These are phyloP conservation scores for Diatrype stigma DNA, from an alignment of 2,329 filamentous ascomycete species.

Conservation along the genomic window DNA sequence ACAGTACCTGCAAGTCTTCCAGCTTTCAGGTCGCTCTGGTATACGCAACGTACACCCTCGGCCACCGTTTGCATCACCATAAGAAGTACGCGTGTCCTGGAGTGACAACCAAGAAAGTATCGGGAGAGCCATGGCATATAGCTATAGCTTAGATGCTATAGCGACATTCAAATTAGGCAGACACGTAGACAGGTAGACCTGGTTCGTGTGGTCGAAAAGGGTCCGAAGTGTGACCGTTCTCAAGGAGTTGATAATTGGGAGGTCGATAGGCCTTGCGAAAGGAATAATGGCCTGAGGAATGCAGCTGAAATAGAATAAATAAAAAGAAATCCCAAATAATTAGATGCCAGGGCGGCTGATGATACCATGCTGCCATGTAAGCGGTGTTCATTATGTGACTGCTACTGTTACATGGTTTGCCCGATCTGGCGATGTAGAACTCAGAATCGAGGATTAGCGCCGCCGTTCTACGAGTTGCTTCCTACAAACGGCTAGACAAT, in stretches of 20 bases:
- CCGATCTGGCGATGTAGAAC: conserved; percentile 1
- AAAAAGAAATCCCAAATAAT: conserved; percentile 7
- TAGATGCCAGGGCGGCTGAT: neutral
- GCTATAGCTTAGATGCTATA: too few species aligned
- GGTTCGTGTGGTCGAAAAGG: neutral
- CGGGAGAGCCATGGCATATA: too few species aligned
- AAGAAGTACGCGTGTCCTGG: too few species aligned
- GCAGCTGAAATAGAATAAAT: conserved; percentile 12
- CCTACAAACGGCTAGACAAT: neutral
- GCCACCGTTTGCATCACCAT: too few species aligned
- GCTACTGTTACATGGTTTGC: conserved; percentile 4
- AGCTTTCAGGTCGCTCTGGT: too few species aligned
- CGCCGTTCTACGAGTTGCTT: neutral
- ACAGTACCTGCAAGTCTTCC: neutral
- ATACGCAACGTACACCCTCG: too few species aligned
- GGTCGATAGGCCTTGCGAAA: neutral
- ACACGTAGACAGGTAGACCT: too few species aligned
- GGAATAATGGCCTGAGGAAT: conserved; percentile 9
- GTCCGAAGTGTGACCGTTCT: neutral
- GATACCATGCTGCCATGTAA: too few species aligned
- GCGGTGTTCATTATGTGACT: neutral
- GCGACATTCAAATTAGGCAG: too few species aligned
- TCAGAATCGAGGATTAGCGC: conserved; percentile 3
- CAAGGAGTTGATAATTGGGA: neutral
- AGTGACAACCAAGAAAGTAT: too few species aligned